These are phyloP conservation scores for Fagopyrum esculentum DNA, from an alignment of 148 eudicot genomes.

Conservation along the genomic window DNA sequence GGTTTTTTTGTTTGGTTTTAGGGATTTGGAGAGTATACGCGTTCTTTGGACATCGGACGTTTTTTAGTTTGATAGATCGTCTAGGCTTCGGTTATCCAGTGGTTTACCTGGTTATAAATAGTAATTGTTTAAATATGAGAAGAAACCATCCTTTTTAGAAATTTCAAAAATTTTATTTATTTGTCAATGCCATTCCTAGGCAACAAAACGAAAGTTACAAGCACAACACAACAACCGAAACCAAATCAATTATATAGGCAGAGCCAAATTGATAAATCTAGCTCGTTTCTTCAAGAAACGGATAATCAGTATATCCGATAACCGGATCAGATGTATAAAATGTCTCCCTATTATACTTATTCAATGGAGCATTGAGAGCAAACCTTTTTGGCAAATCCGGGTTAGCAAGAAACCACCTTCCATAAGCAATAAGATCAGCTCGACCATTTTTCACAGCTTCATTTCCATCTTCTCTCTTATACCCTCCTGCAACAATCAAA, in stretches of 20 bases:
- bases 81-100: no score
- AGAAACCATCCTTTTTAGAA: no score
- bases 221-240: no score
- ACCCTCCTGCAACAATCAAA: conserved; percentile 38
- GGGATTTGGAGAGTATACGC: no score
- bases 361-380: conserved; percentile 36
- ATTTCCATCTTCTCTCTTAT: conserved; percentile 30
- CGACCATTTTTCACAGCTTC: conserved; percentile 19
- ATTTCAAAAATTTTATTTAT: no score
- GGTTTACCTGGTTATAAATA: no score
- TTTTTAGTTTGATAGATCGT: no score
- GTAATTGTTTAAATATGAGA: no score
- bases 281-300: conserved; percentile 27
- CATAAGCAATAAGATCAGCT: conserved; percentile 38
- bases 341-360: conserved; percentile 37
- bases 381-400: conserved; percentile 40
- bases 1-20: no score
- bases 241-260: neutral
- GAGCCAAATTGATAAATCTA: neutral
- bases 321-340: conserved; percentile 38
- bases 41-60: no score
- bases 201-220: no score
- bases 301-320: conserved; percentile 50
- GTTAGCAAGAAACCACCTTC: conserved; percentile 36
- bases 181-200: no score